Base-by-base conservation (phyloP, 352 stramenopile species). In the Halophytophthora batemanensis region DNA sequence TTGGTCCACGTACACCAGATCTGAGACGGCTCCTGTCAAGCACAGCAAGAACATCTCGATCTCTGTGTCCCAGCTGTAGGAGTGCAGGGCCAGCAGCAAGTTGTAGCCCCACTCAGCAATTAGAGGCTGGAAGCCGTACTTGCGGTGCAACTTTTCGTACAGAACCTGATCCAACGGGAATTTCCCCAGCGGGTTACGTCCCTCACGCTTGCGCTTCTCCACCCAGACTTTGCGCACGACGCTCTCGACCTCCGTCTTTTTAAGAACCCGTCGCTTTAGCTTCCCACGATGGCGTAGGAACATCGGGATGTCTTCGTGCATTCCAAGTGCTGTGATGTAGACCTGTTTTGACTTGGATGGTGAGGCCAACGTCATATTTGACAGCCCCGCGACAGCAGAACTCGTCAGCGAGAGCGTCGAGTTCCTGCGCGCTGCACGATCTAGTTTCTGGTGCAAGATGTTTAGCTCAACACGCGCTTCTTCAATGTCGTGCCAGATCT, bases 31-130 rank as follows among this genome's bases (percentile, higher is more conserved):
- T 10, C 67, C 53, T 15, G 82, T 90, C 25, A 93, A 54, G 37
- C 73, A 88, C 15, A 93, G 34, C 3, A 93, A 39, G 33, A 93
- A 93, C 23, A 93, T 52, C 53, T 90, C 79, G 19, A 93, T 74
- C 57, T 93, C 82, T 11, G 77, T 73, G 48, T 93, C 82, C 82
- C 80, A 93, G 14, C 59, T 68, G 40, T 77, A 90, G 36, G 61
- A 51, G 42, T 87, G 79, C 15, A 90, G 67, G 2, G 73, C 76
- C 2, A 90, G 33, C 2, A 93, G 46, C n/a, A 90, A 69, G 55
- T 90, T 93, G 61, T 93, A 93, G n/a, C 82, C 82, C 80, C 80
- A 93, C 59, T 93, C 79, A 2, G 82, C 82, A 29, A 93, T 84
- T 18, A 90, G 56, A 1, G 82, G 77, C 60, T 93, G 79, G 53